These are phyloP conservation scores for Rhodamnia argentea DNA, from an alignment of 345 rosid genomes.

Conservation along the genomic window DNA sequence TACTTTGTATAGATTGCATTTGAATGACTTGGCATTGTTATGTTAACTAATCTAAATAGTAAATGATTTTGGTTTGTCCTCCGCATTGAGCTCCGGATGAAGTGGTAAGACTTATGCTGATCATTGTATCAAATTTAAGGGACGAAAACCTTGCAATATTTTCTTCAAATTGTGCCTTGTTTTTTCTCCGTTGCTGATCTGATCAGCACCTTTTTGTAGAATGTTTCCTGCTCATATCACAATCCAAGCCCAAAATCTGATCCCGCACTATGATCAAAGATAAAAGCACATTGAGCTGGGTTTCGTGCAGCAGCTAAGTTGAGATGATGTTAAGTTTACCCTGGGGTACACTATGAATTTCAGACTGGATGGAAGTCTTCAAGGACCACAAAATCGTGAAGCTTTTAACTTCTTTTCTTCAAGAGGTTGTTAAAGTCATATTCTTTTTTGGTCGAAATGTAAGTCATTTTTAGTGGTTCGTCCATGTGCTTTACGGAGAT, in stretches of 20 bases:
- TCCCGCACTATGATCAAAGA: background rate
- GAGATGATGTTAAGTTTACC: background rate
- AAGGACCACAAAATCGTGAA: background rate
- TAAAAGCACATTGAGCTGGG: background rate
- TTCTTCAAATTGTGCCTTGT: background rate
- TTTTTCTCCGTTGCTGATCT: background rate
- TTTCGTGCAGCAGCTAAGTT: background rate
- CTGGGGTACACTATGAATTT: background rate
- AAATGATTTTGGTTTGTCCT: background rate
- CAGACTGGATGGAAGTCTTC: background rate
- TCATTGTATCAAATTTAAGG: background rate
- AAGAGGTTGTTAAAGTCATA: background rate
- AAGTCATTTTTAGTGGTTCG: background rate
- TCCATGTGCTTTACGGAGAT: background rate
- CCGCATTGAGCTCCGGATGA: background rate
- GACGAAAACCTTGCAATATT: background rate
- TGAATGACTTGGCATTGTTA: background rate
- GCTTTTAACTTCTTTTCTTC: background rate
- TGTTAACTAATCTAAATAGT: background rate
- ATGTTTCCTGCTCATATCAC: background rate
- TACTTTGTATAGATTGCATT: background rate
- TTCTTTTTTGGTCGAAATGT: background rate
- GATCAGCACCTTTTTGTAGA: background rate
- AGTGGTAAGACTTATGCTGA: background rate
- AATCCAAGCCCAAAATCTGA: background rate